Evolutionary conservation across 352 stramenopile species (phyloP).

Genomic region (Phytophthora ramorum): DNA sequence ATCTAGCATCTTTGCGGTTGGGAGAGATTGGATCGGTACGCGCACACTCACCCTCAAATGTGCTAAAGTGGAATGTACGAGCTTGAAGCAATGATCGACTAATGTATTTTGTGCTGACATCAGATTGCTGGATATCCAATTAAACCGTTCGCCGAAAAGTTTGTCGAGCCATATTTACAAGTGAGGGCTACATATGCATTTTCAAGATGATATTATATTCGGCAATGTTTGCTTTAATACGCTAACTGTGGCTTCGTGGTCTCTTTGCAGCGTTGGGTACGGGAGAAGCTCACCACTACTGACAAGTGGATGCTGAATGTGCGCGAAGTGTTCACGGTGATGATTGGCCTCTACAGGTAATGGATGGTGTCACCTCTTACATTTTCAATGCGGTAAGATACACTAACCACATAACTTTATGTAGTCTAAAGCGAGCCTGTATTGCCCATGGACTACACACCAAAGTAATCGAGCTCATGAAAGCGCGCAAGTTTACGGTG

Average conservation of each 20-base stretch:
- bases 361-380: background rate
- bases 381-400: background rate
- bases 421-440: constrained; percentile 66
- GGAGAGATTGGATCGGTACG: constrained; percentile 68
- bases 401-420: background rate
- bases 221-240: constrained; percentile 3
- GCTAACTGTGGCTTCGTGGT: constrained; percentile 2
- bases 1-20: constrained; percentile 74
- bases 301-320: constrained; percentile 63
- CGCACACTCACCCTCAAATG: background rate
- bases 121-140: constrained; percentile 84
- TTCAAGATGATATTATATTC: background rate
- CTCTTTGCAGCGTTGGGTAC: constrained; percentile 67
- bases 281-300: constrained; percentile 65
- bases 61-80: background rate
- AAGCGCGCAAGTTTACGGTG: constrained; percentile 69
- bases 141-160: constrained; percentile 81
- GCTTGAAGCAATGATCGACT: constrained; percentile 3
- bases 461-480: constrained; percentile 58
- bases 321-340: constrained; percentile 77
- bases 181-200: constrained; percentile 16
- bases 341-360: constrained; percentile 83
- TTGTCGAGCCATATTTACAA: constrained; percentile 78
- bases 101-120: constrained; percentile 11
- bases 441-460: constrained; percentile 68